These are phyloP conservation scores for Macaranga tanarius DNA, from an alignment of 441 rosid genomes.

Conservation along the genomic window DNA sequence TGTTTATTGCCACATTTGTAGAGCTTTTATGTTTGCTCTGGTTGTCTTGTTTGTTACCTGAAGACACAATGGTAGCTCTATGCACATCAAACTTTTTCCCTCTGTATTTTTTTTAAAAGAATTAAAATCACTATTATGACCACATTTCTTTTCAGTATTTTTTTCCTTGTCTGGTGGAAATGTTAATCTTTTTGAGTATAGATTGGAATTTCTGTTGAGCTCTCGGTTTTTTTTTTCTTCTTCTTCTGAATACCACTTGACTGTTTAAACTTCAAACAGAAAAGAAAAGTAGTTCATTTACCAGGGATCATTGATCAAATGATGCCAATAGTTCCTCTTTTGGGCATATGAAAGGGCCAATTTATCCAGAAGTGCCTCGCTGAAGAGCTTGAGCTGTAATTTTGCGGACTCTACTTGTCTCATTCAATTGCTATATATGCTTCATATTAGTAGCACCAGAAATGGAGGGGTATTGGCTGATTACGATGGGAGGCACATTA, in stretches of 20 bases:
- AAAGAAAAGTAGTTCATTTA: neutral
- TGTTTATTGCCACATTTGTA: neutral
- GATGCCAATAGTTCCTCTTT: neutral
- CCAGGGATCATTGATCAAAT: neutral
- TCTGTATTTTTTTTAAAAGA: too few relatives aligned
- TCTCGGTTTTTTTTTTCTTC: neutral
- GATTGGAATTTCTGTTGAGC: neutral
- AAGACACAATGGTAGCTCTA: too few relatives aligned
- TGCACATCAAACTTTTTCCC: neutral
- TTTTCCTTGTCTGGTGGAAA: neutral
- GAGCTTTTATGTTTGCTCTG: neutral
- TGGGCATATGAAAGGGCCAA: neutral
- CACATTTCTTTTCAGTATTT: too few relatives aligned
- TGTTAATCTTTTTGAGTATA: neutral
- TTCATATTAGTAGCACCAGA: too few relatives aligned
- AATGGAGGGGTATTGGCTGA: too few relatives aligned
- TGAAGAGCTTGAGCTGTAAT: neutral
- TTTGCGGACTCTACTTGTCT: neutral
- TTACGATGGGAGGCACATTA: too few relatives aligned
- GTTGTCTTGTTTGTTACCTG: neutral
- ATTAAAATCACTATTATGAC: too few relatives aligned
- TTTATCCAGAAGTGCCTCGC: neutral
- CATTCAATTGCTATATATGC: too few relatives aligned
- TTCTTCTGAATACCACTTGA: too few relatives aligned
- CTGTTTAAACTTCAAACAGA: too few relatives aligned